Conservation (phyloP, 139 green algal genomes). For the Spirogloea muscicola region DNA sequence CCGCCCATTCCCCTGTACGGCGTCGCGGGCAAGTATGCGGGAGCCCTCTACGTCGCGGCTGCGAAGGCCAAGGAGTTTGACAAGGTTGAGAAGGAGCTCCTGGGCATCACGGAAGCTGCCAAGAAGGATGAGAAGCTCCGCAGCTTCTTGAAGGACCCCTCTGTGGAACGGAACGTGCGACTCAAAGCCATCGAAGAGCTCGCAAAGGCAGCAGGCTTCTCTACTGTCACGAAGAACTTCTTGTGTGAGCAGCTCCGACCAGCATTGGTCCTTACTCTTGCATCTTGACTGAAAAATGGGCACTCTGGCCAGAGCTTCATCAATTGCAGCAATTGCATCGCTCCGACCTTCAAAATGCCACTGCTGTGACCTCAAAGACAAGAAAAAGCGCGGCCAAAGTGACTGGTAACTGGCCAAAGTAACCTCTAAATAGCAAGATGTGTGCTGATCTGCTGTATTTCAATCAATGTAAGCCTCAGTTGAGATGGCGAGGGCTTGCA, state of each 20-base stretch:
- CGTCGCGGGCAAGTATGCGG: constrained; percentile 41
- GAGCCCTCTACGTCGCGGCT: constrained; percentile 40
- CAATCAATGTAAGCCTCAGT: too few species aligned
- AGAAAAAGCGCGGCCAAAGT: too few species aligned
- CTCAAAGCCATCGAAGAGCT: constrained; percentile 29
- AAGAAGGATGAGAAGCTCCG: neutral
- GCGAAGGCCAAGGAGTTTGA: constrained; percentile 31
- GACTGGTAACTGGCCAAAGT: too few species aligned
- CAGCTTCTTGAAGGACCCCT: constrained; percentile 32
- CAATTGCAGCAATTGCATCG: too few species aligned
- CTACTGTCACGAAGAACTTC: constrained; percentile 34
- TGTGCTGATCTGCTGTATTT: too few species aligned
- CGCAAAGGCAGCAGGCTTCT: constrained; percentile 7
- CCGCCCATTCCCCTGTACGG: constrained; percentile 13
- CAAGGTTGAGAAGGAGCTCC: constrained; percentile 25
- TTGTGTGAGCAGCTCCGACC: constrained; percentile 26
- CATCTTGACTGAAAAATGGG: too few species aligned
- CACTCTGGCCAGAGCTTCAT: too few species aligned
- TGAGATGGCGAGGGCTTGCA: too few species aligned
- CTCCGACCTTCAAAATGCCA: too few species aligned
- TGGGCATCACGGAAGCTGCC: neutral
- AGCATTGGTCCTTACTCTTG: too few species aligned
- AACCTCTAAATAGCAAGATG: too few species aligned
- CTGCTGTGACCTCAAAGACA: too few species aligned
- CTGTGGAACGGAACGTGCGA: neutral